Evolutionary conservation across 2,329 filamentous ascomycete species (phyloP), one percentile per base, ranked within the genome.

Genomic region (Reticulascus tulasneorum): DNA sequence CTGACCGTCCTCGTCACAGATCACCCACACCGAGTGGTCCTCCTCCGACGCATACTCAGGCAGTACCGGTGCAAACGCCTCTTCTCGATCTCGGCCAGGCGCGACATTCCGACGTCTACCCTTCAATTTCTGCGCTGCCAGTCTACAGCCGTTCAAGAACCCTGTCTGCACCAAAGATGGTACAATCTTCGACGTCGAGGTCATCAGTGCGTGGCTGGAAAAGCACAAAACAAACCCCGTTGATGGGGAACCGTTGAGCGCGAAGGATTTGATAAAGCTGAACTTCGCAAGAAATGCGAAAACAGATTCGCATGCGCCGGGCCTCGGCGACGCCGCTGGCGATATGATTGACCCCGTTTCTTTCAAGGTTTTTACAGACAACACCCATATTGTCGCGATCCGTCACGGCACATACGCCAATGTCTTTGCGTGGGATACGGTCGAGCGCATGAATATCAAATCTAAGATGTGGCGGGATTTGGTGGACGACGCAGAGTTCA

Each of bases 11-110:
- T n/a, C n/a, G n/a, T n/a, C n/a, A n/a, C n/a, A n/a, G n/a, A 98
- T 98, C 55, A 98, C 93, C 37, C 94, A 98, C 67, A 94, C 87
- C 25, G 93, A 98, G 72, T 98, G 93, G 93, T 83, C 88, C 7
- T 95, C 89, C 6, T 80, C 84, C 30, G 90, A 96, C 62, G 82
- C 87, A 40, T 96, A 86, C 64, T 85, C 86, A 21, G 88, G 89
- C 48, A 90, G 82, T 57, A 82, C 76, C 19, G 85, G 85, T 50
- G 73, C 82, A 37, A 80, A 79, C 50, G 77, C 84, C 38, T 36
- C 35, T 24, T 59, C 75, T 56, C 58, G 81, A 65, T 62, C 73
- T 60, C 59, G 73, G 30, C 63, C 63, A 16, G 76, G 78, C 46
- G 74, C 78, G 31, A 75, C 77, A 23, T 97, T 97, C 69, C 87